A percentile compares a stretch with the other conserved stretches of the same genome.
phyloP scores from a whole-genome alignment of 495 filamentous ascomycete genomes.

The Platismatia glauca region DNA sequence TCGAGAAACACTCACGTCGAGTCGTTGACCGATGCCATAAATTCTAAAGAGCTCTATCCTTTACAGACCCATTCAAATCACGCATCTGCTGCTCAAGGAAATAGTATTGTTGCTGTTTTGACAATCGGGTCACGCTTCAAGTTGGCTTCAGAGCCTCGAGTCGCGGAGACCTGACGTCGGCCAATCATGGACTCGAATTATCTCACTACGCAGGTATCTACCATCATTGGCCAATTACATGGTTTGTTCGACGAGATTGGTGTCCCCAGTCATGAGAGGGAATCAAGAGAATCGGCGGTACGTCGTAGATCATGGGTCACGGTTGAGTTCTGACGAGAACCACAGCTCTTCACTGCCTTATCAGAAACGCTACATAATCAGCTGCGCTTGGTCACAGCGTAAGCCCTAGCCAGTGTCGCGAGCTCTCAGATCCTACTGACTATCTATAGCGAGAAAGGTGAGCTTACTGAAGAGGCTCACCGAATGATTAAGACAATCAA shows the following conservation, averaged over 20 bases:
- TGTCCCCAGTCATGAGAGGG: conserved; percentile 79
- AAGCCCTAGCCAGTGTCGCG: conserved; percentile 21
- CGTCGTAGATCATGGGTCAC: background rate
- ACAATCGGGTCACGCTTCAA: background rate
- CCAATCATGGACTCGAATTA: conserved; percentile 79
- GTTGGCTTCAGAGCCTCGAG: conserved; percentile 3
- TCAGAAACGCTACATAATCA: conserved; percentile 83
- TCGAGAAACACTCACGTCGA: background rate
- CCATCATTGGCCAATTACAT: conserved; percentile 82
- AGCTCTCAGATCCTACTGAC: conserved; percentile 18
- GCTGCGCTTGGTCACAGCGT: conserved; percentile 65
- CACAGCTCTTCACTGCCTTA: conserved; percentile 73
- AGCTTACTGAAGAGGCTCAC: conserved; percentile 78
- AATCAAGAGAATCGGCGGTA: conserved; percentile 79
- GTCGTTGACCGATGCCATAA: background rate
- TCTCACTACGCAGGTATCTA: conserved; percentile 85
- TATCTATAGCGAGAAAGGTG: conserved; percentile 66
- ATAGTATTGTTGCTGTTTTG: background rate
- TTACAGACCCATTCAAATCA: background rate
- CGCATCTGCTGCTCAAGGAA: background rate
- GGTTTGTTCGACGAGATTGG: conserved; percentile 95
- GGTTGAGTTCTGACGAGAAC: conserved; percentile 20
- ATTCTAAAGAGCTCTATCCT: background rate
- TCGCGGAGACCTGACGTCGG: background rate
- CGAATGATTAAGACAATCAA: conserved; percentile 72